phyloP scores from a whole-genome alignment of 495 filamentous ascomycete species.

The Neohortaea acidophila region DNA sequence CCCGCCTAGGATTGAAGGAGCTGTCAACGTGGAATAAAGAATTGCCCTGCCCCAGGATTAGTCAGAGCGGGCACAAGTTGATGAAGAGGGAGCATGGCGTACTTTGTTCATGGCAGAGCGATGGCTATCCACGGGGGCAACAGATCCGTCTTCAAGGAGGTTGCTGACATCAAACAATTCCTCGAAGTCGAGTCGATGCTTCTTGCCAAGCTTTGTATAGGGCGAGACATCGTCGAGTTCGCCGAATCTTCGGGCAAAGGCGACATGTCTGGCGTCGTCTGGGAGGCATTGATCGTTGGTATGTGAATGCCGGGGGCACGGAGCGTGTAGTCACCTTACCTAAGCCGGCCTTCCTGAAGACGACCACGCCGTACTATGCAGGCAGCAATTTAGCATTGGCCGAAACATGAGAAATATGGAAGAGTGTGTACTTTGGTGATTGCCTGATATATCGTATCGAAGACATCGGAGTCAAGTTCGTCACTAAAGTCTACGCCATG shows the following conservation, averaged over 20 bases:
- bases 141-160: constrained; percentile 12
- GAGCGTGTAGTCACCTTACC: too few relatives aligned
- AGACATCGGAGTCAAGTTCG: constrained; percentile 29
- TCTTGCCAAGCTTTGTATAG: constrained; percentile 14
- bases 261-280: constrained; percentile 37
- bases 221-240: constrained; percentile 14
- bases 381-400: neutral
- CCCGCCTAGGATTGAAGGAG: constrained; percentile 46
- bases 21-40: constrained; percentile 44
- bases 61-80: neutral
- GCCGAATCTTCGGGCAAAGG: constrained; percentile 25
- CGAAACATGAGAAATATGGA: too few relatives aligned
- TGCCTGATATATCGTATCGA: constrained; percentile 33
- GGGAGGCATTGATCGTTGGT: too few relatives aligned
- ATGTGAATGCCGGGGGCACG: too few relatives aligned
- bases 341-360: constrained; percentile 39
- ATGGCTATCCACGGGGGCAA: constrained; percentile 11
- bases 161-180: constrained; percentile 15
- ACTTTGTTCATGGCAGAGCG: constrained; percentile 13
- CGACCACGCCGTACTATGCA: constrained; percentile 40
- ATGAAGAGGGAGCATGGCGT: constrained; percentile 5
- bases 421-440: constrained; percentile 40
- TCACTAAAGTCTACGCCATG: constrained; percentile 36
- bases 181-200: constrained; percentile 7
- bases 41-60: constrained; percentile 35